These are phyloP conservation scores for Priceomyces medius DNA, from an alignment of 805 yeast species.

Conservation along the genomic window DNA sequence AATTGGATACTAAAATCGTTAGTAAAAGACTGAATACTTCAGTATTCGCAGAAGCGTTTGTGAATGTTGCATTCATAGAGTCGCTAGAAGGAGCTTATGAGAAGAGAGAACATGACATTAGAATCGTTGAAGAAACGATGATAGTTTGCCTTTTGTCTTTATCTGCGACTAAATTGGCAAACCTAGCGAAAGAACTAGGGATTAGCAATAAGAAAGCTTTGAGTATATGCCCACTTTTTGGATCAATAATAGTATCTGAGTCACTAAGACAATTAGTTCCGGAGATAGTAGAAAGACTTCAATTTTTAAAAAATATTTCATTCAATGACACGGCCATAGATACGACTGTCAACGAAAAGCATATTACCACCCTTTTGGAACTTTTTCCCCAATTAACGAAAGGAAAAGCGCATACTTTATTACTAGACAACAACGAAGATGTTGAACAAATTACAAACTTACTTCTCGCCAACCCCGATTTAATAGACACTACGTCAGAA, in stretches of 20 bases:
- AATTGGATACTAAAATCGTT: conserved; percentile 12
- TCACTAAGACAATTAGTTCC: conserved; percentile 49
- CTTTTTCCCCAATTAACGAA: conserved; percentile 64
- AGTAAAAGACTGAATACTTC: conserved; percentile 23
- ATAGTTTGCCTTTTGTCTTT: conserved; percentile 53
- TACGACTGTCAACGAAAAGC: conserved; percentile 21
- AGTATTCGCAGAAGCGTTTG: conserved; percentile 54
- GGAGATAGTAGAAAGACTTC: conserved; percentile 50
- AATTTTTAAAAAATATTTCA: conserved; percentile 36
- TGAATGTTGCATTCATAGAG: conserved; percentile 57
- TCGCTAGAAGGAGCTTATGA: conserved; percentile 56
- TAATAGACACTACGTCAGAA: conserved; percentile 28
- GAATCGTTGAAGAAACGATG: conserved; percentile 47
- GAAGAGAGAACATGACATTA: conserved; percentile 53
- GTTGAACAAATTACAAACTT: conserved; percentile 58
- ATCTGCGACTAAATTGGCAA: conserved; percentile 41
- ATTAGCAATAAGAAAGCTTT: conserved; percentile 44
- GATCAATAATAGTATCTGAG: conserved; percentile 51
- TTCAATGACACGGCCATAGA: conserved; percentile 9
- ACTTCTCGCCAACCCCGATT: conserved; percentile 61
- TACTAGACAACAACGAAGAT: conserved; percentile 47
- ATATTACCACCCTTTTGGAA: conserved; percentile 46
- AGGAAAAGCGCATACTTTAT: conserved; percentile 47
- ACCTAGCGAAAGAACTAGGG: conserved; percentile 45
- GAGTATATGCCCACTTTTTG: conserved; percentile 51